Evolutionary conservation across 345 rosid species (phyloP).

Genomic region (Geranium rotundifolium): DNA sequence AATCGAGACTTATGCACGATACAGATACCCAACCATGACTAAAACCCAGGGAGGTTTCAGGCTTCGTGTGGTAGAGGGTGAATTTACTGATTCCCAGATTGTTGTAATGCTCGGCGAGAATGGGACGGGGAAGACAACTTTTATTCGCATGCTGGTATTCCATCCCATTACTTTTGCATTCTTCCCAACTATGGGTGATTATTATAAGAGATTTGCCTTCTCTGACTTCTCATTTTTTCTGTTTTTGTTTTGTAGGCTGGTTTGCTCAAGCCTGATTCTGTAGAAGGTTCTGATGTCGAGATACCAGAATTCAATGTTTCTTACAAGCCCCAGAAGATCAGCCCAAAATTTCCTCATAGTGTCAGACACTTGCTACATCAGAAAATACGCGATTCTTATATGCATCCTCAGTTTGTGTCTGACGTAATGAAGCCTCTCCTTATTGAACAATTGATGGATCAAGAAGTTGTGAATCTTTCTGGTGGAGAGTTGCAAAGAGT

Average conservation of each 20-base stretch:
- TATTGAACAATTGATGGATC: conserved; percentile 95
- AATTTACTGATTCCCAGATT: conserved; percentile 97
- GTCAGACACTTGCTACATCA: conserved; percentile 81
- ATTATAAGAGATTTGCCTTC: background rate
- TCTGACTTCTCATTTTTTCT: conserved; percentile 3
- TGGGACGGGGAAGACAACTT: conserved; percentile 97
- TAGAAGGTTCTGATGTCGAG: conserved; percentile 68
- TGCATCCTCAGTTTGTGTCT: conserved; percentile 91
- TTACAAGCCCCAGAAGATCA: conserved; percentile 96
- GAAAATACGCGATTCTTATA: conserved; percentile 83
- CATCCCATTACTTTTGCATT: conserved; percentile 2
- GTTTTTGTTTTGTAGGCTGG: conserved; percentile 56
- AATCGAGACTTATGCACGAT: conserved; percentile 88
- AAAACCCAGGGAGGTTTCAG: conserved; percentile 81
- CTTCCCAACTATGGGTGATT: background rate
- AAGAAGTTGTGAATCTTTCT: conserved; percentile 84
- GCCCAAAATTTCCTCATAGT: conserved; percentile 65
- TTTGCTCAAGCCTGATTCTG: conserved; percentile 66
- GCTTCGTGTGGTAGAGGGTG: conserved; percentile 81
- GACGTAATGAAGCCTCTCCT: conserved; percentile 99
- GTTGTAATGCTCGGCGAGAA: conserved; percentile 98
- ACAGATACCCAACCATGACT: conserved; percentile 83
- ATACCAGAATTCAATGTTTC: conserved; percentile 95
- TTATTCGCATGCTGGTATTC: conserved; percentile 93
- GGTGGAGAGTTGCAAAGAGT: conserved; percentile 99